phyloP scores from a whole-genome alignment of 192 early-diverging fungal species.

The Paraglomus brasilianum region DNA sequence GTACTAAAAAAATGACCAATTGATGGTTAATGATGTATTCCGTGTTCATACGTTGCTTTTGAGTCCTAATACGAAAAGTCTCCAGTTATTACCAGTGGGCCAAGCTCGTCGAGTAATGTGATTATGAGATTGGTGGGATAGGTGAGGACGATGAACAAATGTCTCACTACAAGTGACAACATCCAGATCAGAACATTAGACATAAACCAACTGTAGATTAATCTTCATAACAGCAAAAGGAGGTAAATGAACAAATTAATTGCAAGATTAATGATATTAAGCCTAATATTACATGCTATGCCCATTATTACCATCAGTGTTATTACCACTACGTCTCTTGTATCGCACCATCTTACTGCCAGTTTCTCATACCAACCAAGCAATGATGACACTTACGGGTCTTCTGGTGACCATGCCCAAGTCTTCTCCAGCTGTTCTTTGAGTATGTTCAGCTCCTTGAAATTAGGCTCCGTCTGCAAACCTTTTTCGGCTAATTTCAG shows the following conservation, averaged over 20 bases:
- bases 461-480: conserved; percentile 14
- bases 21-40: neutral
- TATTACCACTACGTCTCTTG: no score
- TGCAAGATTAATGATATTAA: neutral
- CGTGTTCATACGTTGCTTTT: neutral
- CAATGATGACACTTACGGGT: neutral
- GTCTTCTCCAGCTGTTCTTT: conserved; percentile 18
- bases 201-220: neutral
- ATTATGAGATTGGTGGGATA: conserved; percentile 7
- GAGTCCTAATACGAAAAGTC: no score
- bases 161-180: no score
- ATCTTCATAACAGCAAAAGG: conserved; percentile 5
- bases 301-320: no score
- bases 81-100: neutral
- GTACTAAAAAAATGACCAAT: neutral
- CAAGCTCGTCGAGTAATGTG: neutral
- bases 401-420: conserved; percentile 14
- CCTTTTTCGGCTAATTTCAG: conserved; percentile 19
- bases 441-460: conserved; percentile 7
- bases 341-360: no score
- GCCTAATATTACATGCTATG: neutral
- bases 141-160: neutral
- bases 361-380: no score
- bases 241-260: neutral
- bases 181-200: no score